These are phyloP conservation scores for Platanthera guangdongensis DNA, from an alignment of 106 monocot genomes.

Conservation along the genomic window DNA sequence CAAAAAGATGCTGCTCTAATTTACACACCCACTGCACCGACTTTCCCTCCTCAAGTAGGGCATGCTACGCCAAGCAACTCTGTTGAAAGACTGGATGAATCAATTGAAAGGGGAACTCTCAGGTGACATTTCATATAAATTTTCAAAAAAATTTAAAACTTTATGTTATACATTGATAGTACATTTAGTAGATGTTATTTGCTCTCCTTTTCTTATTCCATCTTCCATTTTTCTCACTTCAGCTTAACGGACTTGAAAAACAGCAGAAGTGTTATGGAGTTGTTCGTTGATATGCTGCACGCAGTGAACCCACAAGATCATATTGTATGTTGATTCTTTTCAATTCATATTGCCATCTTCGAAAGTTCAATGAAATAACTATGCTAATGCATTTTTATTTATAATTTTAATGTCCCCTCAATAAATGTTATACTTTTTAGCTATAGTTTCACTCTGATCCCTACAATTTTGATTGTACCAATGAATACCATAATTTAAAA, in stretches of 20 bases:
- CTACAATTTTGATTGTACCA: too few species aligned
- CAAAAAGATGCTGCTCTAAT: slow-evolving; percentile 58
- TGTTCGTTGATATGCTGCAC: slow-evolving; percentile 80
- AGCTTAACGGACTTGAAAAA: slow-evolving; percentile 67
- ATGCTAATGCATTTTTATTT: not conserved
- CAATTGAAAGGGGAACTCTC: slow-evolving; percentile 69
- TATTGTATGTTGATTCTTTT: slow-evolving; percentile 28
- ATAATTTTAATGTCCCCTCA: not conserved
- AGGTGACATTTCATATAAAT: slow-evolving; percentile 27
- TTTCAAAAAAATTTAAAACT: not conserved
- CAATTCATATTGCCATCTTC: not conserved
- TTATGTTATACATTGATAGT: not conserved
- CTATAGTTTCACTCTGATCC: too few species aligned
- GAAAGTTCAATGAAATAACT: not conserved
- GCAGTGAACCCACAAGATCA: slow-evolving; percentile 62
- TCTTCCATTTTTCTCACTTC: slow-evolving; percentile 20
- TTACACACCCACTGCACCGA: slow-evolving; percentile 45
- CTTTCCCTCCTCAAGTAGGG: slow-evolving; percentile 23
- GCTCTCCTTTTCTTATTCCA: not conserved
- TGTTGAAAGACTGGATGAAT: slow-evolving; percentile 64
- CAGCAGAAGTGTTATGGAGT: slow-evolving; percentile 51
- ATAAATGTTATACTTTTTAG: not conserved
- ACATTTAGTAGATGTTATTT: not conserved
- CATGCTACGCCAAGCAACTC: slow-evolving; percentile 59
- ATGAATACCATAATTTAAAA: too few species aligned